phyloP scores from a whole-genome alignment of 805 yeast species.

The Cyberlindnera xylosilytica region DNA sequence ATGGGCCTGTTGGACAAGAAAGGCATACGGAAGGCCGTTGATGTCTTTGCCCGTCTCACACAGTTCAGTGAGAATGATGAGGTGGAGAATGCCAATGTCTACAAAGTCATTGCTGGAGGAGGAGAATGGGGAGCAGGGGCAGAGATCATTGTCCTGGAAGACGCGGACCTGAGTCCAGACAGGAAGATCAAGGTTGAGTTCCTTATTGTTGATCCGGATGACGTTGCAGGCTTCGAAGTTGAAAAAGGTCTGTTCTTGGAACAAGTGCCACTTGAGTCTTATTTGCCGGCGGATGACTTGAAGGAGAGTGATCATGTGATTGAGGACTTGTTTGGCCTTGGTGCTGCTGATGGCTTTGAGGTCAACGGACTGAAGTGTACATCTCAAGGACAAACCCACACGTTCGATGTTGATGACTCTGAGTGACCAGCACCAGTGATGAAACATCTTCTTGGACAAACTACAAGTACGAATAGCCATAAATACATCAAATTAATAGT shows the following conservation, averaged over 20 bases:
- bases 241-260: background rate
- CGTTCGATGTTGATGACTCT: background rate
- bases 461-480: no score
- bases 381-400: background rate
- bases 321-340: slow-evolving; percentile 6
- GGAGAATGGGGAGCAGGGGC: slow-evolving; percentile 14
- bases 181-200: slow-evolving; percentile 1
- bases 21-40: slow-evolving; percentile 6
- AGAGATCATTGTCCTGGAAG: slow-evolving; percentile 9
- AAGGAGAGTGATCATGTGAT: no score
- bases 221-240: background rate
- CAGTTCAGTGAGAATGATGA: background rate
- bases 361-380: slow-evolving; percentile 3
- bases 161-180: background rate
- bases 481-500: no score
- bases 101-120: slow-evolving; percentile 13
- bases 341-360: slow-evolving; percentile 6
- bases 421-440: no score
- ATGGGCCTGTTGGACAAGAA: slow-evolving; percentile 5
- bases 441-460: no score
- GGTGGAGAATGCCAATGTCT: background rate
- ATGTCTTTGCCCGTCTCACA: slow-evolving; percentile 7
- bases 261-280: background rate
- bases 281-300: no score
- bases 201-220: slow-evolving; percentile 3